These are phyloP conservation scores for Scytalidium sp. DNA, from an alignment of 2,329 filamentous ascomycete genomes.

Conservation along the genomic window DNA sequence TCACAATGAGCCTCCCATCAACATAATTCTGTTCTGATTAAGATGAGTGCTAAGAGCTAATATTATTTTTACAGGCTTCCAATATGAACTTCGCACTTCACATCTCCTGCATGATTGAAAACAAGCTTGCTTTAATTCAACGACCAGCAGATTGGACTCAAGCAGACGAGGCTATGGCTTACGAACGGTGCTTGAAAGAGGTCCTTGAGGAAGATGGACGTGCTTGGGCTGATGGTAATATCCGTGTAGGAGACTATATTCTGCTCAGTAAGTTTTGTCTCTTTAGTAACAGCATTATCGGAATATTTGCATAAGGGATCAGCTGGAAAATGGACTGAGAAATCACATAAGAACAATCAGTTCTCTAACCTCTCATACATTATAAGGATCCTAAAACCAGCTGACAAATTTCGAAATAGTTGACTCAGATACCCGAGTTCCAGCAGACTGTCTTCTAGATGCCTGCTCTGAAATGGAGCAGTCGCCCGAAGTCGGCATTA, in stretches of 20 bases:
- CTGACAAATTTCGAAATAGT: slow-evolving; percentile 33
- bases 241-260: slow-evolving; percentile 83
- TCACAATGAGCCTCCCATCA: too few species aligned
- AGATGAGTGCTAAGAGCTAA: slow-evolving; percentile 16
- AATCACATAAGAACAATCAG: neutral
- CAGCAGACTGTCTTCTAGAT: slow-evolving; percentile 73
- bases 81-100: slow-evolving; percentile 72
- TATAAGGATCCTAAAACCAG: neutral
- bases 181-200: slow-evolving; percentile 62
- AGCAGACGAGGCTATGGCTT: slow-evolving; percentile 63
- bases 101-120: slow-evolving; percentile 68
- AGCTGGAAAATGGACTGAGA: neutral
- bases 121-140: slow-evolving; percentile 57
- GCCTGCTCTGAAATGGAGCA: slow-evolving; percentile 81
- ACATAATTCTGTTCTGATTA: neutral
- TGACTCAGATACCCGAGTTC: slow-evolving; percentile 77
- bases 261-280: slow-evolving; percentile 47
- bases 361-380: neutral
- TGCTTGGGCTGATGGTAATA: slow-evolving; percentile 81
- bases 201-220: slow-evolving; percentile 65
- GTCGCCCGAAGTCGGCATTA: slow-evolving; percentile 73
- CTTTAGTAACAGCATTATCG: too few species aligned
- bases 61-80: slow-evolving; percentile 56
- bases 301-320: neutral
- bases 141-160: slow-evolving; percentile 64